Evolutionary conservation across 305 asterid species (phyloP), one percentile per base, ranked within the genome.

Genomic region (Withania somnifera): DNA sequence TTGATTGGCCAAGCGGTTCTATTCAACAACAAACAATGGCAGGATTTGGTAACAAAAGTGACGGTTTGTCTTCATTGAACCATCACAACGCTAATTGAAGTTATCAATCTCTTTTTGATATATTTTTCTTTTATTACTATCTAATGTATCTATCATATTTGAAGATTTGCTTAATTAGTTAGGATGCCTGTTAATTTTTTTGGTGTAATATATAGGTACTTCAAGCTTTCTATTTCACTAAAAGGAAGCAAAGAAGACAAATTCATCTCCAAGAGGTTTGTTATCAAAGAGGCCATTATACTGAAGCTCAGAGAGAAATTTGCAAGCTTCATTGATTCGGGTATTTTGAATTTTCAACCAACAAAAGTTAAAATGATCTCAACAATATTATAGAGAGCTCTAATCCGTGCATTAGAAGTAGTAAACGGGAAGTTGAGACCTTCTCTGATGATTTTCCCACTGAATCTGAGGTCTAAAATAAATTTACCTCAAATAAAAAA

Each of bases 341-440:
- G 58, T 15, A 22, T 22, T 52, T n/a, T 54, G 13, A 19, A 7
- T 19, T 54, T 54, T 20, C 56, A 51, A 85, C 87, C 91, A 2
- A 78, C 88, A 17, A 76, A 88, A 40, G 91, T 88, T 20, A 90
- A 88, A 30, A 86, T 83, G 15, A 87, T 56, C 10, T 22, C 63
- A 56, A 15, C 32, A 20, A 3, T 20, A 1, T 8, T 19, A 19
- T 56, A 30, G 63, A 56, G 63, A 9, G 13, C 63, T 56, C 14
- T 56, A 56, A 56, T 56, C 6, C 14, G 14, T 20, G 63, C 63
- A 19, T 56, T 30, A 9, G 63, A 22, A 56, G 30, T 6, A 20
- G 11, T 9, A 56, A 56, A 56, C 9, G 63, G 63, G 30, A 19
- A 56, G 28, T 20, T 56, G 24, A 56, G 63, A 20, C 63, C 63